Evolutionary conservation across 345 rosid genomes (phyloP).

Genomic region (Lagerstroemia speciosa): DNA sequence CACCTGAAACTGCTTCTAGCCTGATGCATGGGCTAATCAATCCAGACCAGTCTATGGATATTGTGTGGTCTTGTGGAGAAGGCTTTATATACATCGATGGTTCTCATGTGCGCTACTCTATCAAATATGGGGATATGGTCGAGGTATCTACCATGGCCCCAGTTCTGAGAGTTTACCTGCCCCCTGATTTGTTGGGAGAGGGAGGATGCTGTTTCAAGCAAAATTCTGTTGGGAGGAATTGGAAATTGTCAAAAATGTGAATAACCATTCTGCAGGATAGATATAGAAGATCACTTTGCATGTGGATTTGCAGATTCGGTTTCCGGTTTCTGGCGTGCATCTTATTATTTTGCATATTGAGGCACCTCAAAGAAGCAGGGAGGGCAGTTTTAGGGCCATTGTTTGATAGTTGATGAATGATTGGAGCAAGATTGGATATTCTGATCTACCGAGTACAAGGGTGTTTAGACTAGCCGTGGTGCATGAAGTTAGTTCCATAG

Average conservation of each 20-base stretch:
- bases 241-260: conserved; percentile 1
- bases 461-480: too few species aligned
- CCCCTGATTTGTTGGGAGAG: conserved; percentile 19
- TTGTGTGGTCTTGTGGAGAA: conserved; percentile 53
- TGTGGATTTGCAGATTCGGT: conserved; percentile 1
- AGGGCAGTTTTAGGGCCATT: too few species aligned
- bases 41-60: conserved; percentile 42
- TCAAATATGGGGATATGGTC: conserved; percentile 49
- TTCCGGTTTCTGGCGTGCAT: not conserved
- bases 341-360: too few species aligned
- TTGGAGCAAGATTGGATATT: too few species aligned
- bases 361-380: too few species aligned
- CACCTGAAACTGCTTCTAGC: conserved; percentile 29
- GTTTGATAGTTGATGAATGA: too few species aligned
- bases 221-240: not conserved
- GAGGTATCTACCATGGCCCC: conserved; percentile 64
- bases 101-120: conserved; percentile 38
- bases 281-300: not conserved
- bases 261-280: not conserved
- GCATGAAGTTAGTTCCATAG: too few species aligned
- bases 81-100: conserved; percentile 75
- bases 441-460: too few species aligned
- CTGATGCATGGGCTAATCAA: conserved; percentile 59
- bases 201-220: not conserved
- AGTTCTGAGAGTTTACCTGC: conserved; percentile 53